Percentiles rank a stretch among this genome's conserved stretches.
phyloP scores from a whole-genome alignment of 805 yeast genomes.

The Kazachstania psychrophila region DNA sequence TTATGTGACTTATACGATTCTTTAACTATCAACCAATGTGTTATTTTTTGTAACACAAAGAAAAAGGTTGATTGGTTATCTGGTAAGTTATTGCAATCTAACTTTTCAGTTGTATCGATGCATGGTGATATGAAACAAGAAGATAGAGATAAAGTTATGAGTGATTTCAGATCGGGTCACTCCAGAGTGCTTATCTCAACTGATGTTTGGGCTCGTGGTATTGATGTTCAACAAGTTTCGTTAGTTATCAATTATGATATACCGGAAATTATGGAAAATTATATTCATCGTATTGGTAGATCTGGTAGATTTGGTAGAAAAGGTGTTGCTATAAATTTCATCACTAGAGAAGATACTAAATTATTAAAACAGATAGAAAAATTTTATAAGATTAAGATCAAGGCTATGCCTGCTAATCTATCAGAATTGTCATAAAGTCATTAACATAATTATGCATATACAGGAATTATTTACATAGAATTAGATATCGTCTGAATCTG shows the following conservation, averaged over 20 bases:
- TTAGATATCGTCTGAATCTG: conserved; percentile 19
- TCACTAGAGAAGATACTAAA: conserved; percentile 68
- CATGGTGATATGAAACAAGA: conserved; percentile 94
- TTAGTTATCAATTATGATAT: conserved; percentile 90
- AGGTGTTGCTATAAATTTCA: conserved; percentile 94
- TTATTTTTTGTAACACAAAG: conserved; percentile 94
- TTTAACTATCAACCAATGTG: conserved; percentile 92
- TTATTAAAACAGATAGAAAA: conserved; percentile 79
- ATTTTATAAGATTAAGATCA: conserved; percentile 81
- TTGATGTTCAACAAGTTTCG: conserved; percentile 95
- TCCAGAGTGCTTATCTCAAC: conserved; percentile 89
- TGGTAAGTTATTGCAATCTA: conserved; percentile 58
- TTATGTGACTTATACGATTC: conserved; percentile 93
- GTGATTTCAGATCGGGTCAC: conserved; percentile 89
- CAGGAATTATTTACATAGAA: conserved; percentile 8
- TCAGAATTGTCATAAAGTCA: conserved; percentile 34
- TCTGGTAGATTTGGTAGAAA: conserved; percentile 98
- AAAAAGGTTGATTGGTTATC: conserved; percentile 87
- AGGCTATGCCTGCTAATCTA: conserved; percentile 81
- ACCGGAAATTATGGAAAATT: conserved; percentile 84
- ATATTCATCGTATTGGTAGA: conserved; percentile 96
- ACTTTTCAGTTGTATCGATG: conserved; percentile 89
- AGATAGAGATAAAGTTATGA: conserved; percentile 91
- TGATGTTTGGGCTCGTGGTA: conserved; percentile 95
- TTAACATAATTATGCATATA: too few species aligned